These are phyloP conservation scores for Eucalyptus paniculata DNA, from an alignment of 345 rosid species.

Conservation along the genomic window DNA sequence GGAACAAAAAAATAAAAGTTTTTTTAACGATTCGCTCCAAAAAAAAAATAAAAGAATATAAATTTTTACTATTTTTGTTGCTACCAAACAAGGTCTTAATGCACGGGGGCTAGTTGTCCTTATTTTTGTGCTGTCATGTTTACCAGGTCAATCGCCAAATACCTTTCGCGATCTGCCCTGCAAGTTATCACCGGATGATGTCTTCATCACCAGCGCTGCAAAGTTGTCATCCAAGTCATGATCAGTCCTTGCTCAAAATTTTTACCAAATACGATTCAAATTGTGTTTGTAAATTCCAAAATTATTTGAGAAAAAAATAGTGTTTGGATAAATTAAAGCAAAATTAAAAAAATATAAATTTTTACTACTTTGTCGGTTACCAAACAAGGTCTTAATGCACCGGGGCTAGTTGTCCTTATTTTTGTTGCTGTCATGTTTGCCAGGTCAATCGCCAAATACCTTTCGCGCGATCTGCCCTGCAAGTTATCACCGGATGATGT, in stretches of 20 bases:
- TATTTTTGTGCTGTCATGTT: not conserved
- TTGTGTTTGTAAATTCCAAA: too few relatives aligned
- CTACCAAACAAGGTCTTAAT: too few relatives aligned
- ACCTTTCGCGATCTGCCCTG: constrained; percentile 10
- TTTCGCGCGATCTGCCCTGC: constrained; percentile 10
- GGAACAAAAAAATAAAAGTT: too few relatives aligned
- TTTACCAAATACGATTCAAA: too few relatives aligned
- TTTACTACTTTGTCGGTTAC: too few relatives aligned
- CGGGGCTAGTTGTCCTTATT: not conserved
- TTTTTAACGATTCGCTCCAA: too few relatives aligned
- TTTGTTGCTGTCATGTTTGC: not conserved
- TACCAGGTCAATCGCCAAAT: constrained; percentile 18
- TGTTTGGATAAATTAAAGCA: too few relatives aligned
- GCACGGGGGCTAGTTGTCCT: not conserved
- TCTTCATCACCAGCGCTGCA: constrained; percentile 9
- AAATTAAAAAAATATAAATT: too few relatives aligned
- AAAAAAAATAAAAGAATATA: too few relatives aligned
- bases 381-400: not conserved
- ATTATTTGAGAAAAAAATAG: too few relatives aligned
- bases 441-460: constrained; percentile 22
- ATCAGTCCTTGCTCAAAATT: constrained; percentile 6
- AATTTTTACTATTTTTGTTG: too few relatives aligned
- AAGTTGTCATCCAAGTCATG: constrained; percentile 7
- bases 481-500: constrained; percentile 12
- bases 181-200: constrained; percentile 9